A percentile compares a stretch with the other conserved stretches of the same genome.
phyloP scores from a whole-genome alignment of 495 filamentous ascomycete genomes.

The Hypoxylon rickii region DNA sequence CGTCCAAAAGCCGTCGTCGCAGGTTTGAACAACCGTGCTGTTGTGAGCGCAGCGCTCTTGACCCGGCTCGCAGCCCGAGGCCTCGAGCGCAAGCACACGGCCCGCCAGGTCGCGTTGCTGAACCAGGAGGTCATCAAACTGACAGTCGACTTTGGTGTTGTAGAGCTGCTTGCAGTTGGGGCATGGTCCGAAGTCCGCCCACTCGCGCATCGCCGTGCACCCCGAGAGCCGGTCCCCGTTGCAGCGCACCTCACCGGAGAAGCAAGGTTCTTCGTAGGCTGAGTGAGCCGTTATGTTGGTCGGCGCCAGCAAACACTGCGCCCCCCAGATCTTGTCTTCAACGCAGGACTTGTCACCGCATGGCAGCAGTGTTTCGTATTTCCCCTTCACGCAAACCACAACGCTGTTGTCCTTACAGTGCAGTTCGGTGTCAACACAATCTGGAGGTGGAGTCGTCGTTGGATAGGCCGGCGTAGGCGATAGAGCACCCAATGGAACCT shows the following conservation, averaged over 20 bases:
- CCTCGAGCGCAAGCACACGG: neutral
- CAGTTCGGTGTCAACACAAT: no score
- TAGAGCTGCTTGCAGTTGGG: slow-evolving; percentile 24
- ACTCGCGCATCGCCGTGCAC: slow-evolving; percentile 6
- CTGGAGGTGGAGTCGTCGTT: no score
- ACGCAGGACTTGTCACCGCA: no score
- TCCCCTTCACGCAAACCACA: no score
- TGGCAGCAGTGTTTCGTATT: no score
- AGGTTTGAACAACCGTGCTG: neutral
- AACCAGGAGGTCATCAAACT: neutral
- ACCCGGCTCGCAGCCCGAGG: neutral
- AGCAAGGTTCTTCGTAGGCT: neutral
- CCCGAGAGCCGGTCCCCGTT: slow-evolving; percentile 8
- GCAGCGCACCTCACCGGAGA: slow-evolving; percentile 17
- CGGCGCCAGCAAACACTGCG: neutral
- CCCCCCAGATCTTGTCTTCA: no score
- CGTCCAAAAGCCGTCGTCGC: neutral
- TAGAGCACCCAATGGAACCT: no score
- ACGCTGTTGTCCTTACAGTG: no score
- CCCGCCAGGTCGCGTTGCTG: neutral
- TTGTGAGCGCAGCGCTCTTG: neutral
- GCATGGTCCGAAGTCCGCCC: slow-evolving; percentile 25
- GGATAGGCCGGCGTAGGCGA: no score
- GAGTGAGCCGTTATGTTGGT: neutral
- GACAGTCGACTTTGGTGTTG: slow-evolving; percentile 18